Evolutionary conservation across 2,329 filamentous ascomycete species (phyloP), one percentile per base, ranked within the genome.

Genomic region (Trichoderma simmonsii): DNA sequence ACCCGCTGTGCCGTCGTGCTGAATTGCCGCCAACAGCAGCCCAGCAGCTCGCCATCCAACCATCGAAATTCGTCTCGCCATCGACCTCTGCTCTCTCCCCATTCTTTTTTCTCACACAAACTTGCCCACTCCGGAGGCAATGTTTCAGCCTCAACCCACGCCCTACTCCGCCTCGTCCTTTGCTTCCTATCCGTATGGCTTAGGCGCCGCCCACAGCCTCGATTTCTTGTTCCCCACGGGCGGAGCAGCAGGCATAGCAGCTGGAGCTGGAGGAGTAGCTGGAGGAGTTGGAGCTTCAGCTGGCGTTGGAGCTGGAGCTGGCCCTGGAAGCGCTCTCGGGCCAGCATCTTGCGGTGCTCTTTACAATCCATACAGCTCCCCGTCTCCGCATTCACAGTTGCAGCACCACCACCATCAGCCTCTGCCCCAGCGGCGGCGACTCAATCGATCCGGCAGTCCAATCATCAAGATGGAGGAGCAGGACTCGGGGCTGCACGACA

Each of bases 91-190:
- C 32, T 21, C 57, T 26, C 26, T 48, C 21, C 21, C 15, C 21
- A 12, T 32, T 24, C n/a, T 15, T 43, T 43, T 67, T 43, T 43
- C 39, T n/a, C 39, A 43, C 30, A 34, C 48, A 36, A 21, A 21
- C n/a, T 32, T 51, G 30, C 65, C 51, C 51, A 51, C 54, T 48
- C 36, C 32, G 15, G 72, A 74, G 84, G 81, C 80, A 89, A 89
- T 88, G 86, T 89, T 87, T 81, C 84, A 87, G 79, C 84, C 86
- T 77, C 85, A 87, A 75, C 82, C 85, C 70, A 85, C 85, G 69
- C 83, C 86, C 70, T 86, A 84, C 74, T 79, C 82, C 75, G 80
- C 83, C 75, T 84, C 83, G 76, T 82, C 79, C 76, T 82, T 81
- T 75, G 74, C 74, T 30, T 57, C 75, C 18, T 69, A 74, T 72